Evolutionary conservation across 768 basidiomycete species (phyloP).

Genomic region (Suillus tomentosus): DNA sequence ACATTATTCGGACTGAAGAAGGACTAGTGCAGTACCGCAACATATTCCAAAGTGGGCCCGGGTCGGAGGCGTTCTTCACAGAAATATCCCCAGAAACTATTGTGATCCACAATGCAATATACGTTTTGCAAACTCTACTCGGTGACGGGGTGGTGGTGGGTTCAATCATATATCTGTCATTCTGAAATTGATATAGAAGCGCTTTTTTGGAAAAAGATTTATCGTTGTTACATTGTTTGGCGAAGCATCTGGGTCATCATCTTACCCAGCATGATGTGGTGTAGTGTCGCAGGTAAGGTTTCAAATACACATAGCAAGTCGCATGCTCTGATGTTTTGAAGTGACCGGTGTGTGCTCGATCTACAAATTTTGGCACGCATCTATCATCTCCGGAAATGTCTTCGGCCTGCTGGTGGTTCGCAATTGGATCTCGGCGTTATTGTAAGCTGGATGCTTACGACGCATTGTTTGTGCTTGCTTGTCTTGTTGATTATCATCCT

Average conservation of each 20-base stretch:
- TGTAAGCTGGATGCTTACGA: too few relatives aligned
- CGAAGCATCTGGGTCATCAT: conserved; percentile 28
- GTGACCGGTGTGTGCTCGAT: too few relatives aligned
- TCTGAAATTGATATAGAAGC: not conserved
- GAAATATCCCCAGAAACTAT: conserved; percentile 29
- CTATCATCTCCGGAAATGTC: too few relatives aligned
- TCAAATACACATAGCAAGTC: not conserved
- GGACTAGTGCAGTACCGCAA: conserved; percentile 23
- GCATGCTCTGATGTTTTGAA: too few relatives aligned
- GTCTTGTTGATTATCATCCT: too few relatives aligned
- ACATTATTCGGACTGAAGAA: conserved; percentile 16
- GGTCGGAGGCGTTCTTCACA: conserved; percentile 27
- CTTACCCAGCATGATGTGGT: conserved; percentile 33
- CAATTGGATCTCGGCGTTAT: too few relatives aligned
- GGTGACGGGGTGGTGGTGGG: conserved; percentile 34
- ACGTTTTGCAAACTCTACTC: conserved; percentile 29
- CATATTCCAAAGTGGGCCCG: conserved; percentile 20
- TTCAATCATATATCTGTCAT: not conserved
- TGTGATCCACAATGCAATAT: conserved; percentile 27
- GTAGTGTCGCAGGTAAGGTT: conserved; percentile 22
- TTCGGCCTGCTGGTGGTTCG: too few relatives aligned
- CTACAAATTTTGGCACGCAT: too few relatives aligned
- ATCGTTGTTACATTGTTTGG: conserved; percentile 35
- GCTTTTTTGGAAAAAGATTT: conserved; percentile 19
- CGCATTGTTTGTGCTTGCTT: too few relatives aligned